Evolutionary conservation across 352 stramenopile genomes (phyloP).

Genomic region (Phytopythium chamaehyphon): DNA sequence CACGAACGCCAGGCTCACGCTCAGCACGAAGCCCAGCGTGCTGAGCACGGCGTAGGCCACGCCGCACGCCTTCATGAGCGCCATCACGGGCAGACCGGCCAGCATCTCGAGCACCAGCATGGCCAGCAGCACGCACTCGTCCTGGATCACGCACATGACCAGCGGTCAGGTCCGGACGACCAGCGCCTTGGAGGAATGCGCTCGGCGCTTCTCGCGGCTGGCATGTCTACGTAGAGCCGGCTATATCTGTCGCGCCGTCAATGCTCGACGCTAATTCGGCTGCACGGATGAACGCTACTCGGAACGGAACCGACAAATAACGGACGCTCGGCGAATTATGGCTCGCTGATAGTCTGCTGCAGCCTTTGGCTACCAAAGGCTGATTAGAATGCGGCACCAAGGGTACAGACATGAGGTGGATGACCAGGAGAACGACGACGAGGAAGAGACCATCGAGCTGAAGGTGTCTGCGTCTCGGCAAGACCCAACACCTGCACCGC

Average conservation of each 20-base stretch:
- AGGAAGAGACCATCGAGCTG: slow-evolving; percentile 35
- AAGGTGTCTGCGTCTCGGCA: slow-evolving; percentile 15
- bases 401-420: slow-evolving; percentile 12
- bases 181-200: too few species aligned
- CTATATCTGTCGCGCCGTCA: too few species aligned
- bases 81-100: slow-evolving; percentile 36
- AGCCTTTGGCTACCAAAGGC: too few species aligned
- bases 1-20: slow-evolving; percentile 36
- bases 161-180: background rate
- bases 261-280: too few species aligned
- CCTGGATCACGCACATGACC: slow-evolving; percentile 37
- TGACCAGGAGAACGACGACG: slow-evolving; percentile 26
- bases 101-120: slow-evolving; percentile 37
- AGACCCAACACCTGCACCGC: slow-evolving; percentile 6
- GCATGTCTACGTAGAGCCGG: background rate
- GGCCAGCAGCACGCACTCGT: slow-evolving; percentile 40
- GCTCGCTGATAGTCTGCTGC: too few species aligned
- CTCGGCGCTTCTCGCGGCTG: too few species aligned
- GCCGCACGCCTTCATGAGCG: slow-evolving; percentile 43
- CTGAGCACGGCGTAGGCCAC: slow-evolving; percentile 30
- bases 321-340: background rate
- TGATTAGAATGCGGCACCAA: slow-evolving; percentile 2
- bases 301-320: background rate
- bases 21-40: slow-evolving; percentile 30
- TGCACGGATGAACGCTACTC: background rate